A percentile compares a stretch with the other conserved stretches of the same genome.
Evolutionary conservation across 768 basidiomycete genomes (phyloP).

Genomic region (Gloeophyllum trabeum): DNA sequence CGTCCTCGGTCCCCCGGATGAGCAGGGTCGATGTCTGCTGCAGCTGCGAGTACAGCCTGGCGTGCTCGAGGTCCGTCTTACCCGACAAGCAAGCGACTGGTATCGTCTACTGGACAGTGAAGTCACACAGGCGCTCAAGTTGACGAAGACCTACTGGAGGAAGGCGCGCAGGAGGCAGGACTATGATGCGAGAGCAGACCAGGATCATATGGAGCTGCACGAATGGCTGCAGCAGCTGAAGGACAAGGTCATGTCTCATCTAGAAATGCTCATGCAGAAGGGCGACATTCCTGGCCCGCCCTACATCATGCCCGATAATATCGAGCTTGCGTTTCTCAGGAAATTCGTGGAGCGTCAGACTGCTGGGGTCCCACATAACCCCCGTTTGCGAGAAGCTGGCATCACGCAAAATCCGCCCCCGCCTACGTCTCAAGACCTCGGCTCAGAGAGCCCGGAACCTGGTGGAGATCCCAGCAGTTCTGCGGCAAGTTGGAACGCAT

Average conservation of each 20-base stretch:
- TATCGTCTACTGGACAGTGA: conserved; percentile 69
- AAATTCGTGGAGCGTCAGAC: conserved; percentile 77
- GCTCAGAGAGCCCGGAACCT: conserved; percentile 9
- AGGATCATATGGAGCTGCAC: conserved; percentile 83
- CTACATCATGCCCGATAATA: conserved; percentile 69
- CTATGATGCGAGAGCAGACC: conserved; percentile 76
- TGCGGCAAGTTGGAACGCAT: too few species aligned
- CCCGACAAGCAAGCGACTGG: conserved; percentile 73
- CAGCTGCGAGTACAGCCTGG: conserved; percentile 79
- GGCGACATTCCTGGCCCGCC: conserved; percentile 80
- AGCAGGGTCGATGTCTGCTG: conserved; percentile 65
- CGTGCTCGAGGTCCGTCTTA: conserved; percentile 64
- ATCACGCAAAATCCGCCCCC: conserved; percentile 10
- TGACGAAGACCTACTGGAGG: conserved; percentile 82
- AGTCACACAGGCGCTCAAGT: conserved; percentile 70
- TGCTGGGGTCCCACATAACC: conserved; percentile 68
- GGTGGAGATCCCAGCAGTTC: too few species aligned
- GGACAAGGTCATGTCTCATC: conserved; percentile 82
- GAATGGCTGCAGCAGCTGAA: conserved; percentile 84
- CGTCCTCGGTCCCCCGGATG: conserved; percentile 57
- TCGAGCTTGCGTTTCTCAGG: conserved; percentile 68
- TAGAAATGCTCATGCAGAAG: conserved; percentile 81
- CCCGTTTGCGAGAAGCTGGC: conserved; percentile 50
- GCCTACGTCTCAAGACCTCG: conserved; percentile 6
- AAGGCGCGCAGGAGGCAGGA: conserved; percentile 69